phyloP scores from a whole-genome alignment of 192 early-diverging fungal genomes.

The Oehlia diaphana region DNA sequence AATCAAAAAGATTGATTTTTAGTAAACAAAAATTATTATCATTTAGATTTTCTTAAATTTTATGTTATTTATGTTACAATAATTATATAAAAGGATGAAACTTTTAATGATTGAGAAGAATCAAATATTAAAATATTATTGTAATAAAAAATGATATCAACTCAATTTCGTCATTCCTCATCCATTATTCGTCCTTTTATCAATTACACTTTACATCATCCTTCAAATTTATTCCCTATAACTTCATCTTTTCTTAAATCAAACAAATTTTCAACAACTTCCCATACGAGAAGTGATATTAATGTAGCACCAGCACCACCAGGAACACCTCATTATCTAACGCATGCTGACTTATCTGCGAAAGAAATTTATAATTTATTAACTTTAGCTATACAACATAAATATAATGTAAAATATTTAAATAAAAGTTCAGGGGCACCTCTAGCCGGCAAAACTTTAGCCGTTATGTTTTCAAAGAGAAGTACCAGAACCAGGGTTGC shows the following conservation, averaged over 20 bases:
- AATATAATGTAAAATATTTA: constrained; percentile 65
- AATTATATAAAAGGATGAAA: not conserved
- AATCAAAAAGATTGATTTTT: not conserved
- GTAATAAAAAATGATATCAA: not conserved
- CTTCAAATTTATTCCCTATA: not conserved
- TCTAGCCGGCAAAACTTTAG: constrained; percentile 83
- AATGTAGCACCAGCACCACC: constrained; percentile 4
- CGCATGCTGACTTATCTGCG: constrained; percentile 78
- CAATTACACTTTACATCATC: too few species aligned
- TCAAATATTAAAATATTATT: not conserved
- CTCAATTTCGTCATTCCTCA: not conserved
- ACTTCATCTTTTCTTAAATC: not conserved
- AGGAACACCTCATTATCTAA: constrained; percentile 63
- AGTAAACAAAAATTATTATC: not conserved
- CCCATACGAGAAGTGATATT: not conserved
- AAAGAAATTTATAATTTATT: constrained; percentile 80
- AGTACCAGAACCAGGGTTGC: constrained; percentile 96
- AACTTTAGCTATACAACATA: constrained; percentile 75
- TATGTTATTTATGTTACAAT: not conserved
- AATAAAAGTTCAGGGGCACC: constrained; percentile 55
- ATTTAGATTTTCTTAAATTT: not conserved
- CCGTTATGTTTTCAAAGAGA: constrained; percentile 92
- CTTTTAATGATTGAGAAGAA: not conserved
- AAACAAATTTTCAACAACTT: not conserved
- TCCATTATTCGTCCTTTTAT: not conserved